Percentiles rank a stretch among this genome's conserved stretches.
Conservation (phyloP, 2,329 filamentous ascomycete species). For the Fusarium denticulatum region DNA sequence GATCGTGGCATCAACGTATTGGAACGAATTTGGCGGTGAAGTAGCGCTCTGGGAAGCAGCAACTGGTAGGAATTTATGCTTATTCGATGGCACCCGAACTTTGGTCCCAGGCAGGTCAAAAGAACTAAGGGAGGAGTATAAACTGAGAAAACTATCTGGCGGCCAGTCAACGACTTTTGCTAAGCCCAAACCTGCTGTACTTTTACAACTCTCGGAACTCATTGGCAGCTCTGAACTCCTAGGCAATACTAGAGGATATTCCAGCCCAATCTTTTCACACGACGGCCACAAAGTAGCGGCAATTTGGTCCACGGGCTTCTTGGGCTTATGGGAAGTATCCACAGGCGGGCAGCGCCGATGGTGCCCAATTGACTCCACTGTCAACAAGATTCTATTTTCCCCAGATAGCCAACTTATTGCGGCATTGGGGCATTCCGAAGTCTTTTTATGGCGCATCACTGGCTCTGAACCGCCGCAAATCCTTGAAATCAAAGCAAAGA, state of each 20-base stretch:
- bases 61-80: accelerated
- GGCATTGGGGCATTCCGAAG: accelerated
- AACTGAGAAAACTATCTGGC: neutral
- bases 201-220: too few species aligned
- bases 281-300: neutral
- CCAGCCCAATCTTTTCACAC: accelerated
- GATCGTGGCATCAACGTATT: neutral
- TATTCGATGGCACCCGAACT: neutral
- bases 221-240: too few species aligned
- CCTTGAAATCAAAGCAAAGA: neutral
- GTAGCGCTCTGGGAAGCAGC: neutral
- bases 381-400: accelerated
- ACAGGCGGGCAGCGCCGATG: neutral
- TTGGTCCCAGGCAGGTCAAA: too few species aligned
- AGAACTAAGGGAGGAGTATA: too few species aligned
- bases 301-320: neutral
- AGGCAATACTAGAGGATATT: accelerated
- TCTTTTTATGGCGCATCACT: neutral
- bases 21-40: accelerated
- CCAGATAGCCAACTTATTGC: neutral
- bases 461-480: accelerated
- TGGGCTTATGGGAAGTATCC: accelerated
- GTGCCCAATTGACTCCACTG: accelerated
- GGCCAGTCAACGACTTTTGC: neutral
- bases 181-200: neutral